A percentile compares a stretch with the other conserved stretches of the same genome.
Evolutionary conservation across 2,329 filamentous ascomycete genomes (phyloP).

Genomic region (Xylariaceae sp.): DNA sequence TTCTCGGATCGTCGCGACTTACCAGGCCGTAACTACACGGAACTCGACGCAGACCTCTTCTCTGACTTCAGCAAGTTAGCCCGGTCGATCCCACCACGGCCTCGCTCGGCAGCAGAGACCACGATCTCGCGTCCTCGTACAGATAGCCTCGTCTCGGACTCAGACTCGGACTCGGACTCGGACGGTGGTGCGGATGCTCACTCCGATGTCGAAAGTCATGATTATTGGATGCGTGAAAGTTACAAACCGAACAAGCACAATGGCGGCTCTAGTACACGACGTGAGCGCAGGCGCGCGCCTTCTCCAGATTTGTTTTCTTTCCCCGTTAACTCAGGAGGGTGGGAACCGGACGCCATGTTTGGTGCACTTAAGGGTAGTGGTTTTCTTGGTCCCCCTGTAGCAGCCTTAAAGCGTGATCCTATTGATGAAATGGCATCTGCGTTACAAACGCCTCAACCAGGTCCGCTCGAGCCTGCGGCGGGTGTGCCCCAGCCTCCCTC

Average conservation of each 20-base stretch:
- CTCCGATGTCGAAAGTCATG: conserved; percentile 53
- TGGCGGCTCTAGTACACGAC: conserved; percentile 12
- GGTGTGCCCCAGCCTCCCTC: conserved; percentile 50
- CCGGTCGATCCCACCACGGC: conserved; percentile 44
- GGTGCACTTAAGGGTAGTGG: conserved; percentile 46
- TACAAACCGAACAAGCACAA: conserved; percentile 47
- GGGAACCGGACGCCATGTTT: conserved; percentile 57
- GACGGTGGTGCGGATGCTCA: conserved; percentile 49
- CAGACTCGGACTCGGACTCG: conserved; percentile 55
- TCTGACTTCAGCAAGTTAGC: conserved; percentile 34
- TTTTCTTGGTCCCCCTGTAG: conserved; percentile 39
- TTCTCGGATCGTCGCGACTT: conserved; percentile 42
- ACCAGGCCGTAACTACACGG: conserved; percentile 18
- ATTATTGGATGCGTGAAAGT: conserved; percentile 65
- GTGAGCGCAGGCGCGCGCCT: conserved; percentile 27
- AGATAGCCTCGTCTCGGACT: conserved; percentile 55
- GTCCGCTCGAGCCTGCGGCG: conserved; percentile 41
- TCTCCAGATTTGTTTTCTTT: conserved; percentile 64
- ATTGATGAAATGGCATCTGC: conserved; percentile 54
- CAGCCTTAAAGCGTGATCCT: conserved; percentile 48
- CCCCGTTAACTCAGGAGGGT: conserved; percentile 49
- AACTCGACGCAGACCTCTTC: conserved; percentile 38
- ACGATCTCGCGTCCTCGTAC: conserved; percentile 48
- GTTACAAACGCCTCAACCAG: conserved; percentile 47
- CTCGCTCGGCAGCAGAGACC: conserved; percentile 55